Percentiles rank a stretch among this genome's conserved stretches.
Conservation (phyloP, 2,329 filamentous ascomycete species). For the Tolypocladium paradoxum region DNA sequence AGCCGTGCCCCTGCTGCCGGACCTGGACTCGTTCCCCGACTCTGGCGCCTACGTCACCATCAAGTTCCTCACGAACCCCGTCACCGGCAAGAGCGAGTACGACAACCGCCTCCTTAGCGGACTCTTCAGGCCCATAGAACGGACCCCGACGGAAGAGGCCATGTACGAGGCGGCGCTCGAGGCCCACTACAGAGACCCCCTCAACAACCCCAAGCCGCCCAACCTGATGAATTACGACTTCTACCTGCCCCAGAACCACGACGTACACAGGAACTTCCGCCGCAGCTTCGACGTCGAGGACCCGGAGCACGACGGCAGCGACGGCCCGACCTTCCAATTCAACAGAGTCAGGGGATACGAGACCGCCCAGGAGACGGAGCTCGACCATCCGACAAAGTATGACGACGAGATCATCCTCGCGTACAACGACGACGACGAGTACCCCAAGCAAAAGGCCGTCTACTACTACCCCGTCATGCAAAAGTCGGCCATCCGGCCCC, state of each 20-base stretch:
- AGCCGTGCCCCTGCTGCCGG: slow-evolving; percentile 51
- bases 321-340: slow-evolving; percentile 53
- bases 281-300: slow-evolving; percentile 49
- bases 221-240: slow-evolving; percentile 56
- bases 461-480: slow-evolving; percentile 63
- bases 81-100: slow-evolving; percentile 39
- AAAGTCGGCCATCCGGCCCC: slow-evolving; percentile 49
- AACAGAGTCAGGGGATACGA: slow-evolving; percentile 54
- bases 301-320: slow-evolving; percentile 39
- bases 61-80: slow-evolving; percentile 57
- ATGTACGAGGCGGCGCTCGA: slow-evolving; percentile 39
- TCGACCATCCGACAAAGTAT: slow-evolving; percentile 49
- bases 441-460: slow-evolving; percentile 43
- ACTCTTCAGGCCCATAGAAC: slow-evolving; percentile 49
- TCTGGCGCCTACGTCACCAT: slow-evolving; percentile 58
- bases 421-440: slow-evolving; percentile 40
- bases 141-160: slow-evolving; percentile 41
- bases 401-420: slow-evolving; percentile 52
- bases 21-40: slow-evolving; percentile 59
- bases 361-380: slow-evolving; percentile 46
- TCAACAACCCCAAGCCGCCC: slow-evolving; percentile 42
- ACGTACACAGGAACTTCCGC: slow-evolving; percentile 44
- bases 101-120: slow-evolving; percentile 51
- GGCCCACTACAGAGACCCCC: slow-evolving; percentile 45
- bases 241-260: slow-evolving; percentile 43